phyloP scores from a whole-genome alignment of 1,139 yeast species.

The Magnusiomyces magnusii region DNA sequence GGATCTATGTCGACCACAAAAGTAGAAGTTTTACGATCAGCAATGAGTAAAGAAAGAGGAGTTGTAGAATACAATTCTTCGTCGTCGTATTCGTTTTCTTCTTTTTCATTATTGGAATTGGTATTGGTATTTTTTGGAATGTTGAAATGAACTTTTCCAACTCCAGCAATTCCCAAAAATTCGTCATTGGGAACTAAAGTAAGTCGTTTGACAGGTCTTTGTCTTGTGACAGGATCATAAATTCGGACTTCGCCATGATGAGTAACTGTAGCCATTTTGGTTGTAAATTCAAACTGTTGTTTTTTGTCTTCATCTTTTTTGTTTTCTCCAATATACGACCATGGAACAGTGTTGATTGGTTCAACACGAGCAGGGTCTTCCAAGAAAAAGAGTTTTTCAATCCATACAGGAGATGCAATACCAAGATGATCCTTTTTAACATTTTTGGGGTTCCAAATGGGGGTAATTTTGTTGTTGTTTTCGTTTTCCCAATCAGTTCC shows the following conservation, averaged over 20 bases:
- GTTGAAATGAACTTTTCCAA: slow-evolving; percentile 5
- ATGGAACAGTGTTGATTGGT: slow-evolving; percentile 3
- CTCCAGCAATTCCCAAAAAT: slow-evolving; percentile 3
- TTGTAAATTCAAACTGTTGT: background rate
- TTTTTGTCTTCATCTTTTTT: slow-evolving; percentile 21
- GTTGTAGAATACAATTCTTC: slow-evolving; percentile 13
- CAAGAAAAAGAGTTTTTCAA: slow-evolving; percentile 31
- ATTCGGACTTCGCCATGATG: slow-evolving; percentile 50
- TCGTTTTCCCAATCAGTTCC: slow-evolving; percentile 10
- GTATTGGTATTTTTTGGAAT: background rate
- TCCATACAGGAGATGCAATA: slow-evolving; percentile 35
- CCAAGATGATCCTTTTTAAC: slow-evolving; percentile 35
- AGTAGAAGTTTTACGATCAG: slow-evolving; percentile 24
- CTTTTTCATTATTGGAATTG: background rate
- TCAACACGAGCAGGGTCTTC: slow-evolving; percentile 4
- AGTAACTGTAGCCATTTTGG: slow-evolving; percentile 54
- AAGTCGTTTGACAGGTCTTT: slow-evolving; percentile 23
- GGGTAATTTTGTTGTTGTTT: slow-evolving; percentile 13
- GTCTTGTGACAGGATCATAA: slow-evolving; percentile 30
- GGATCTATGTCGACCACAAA: slow-evolving; percentile 18
- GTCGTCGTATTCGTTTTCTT: slow-evolving; percentile 15
- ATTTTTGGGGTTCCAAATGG: slow-evolving; percentile 33
- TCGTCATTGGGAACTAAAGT: slow-evolving; percentile 7
- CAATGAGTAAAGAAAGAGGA: slow-evolving; percentile 16
- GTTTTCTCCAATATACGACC: background rate